These are phyloP conservation scores for Teunomyces panamensis DNA, from an alignment of 805 yeast species.

Conservation along the genomic window DNA sequence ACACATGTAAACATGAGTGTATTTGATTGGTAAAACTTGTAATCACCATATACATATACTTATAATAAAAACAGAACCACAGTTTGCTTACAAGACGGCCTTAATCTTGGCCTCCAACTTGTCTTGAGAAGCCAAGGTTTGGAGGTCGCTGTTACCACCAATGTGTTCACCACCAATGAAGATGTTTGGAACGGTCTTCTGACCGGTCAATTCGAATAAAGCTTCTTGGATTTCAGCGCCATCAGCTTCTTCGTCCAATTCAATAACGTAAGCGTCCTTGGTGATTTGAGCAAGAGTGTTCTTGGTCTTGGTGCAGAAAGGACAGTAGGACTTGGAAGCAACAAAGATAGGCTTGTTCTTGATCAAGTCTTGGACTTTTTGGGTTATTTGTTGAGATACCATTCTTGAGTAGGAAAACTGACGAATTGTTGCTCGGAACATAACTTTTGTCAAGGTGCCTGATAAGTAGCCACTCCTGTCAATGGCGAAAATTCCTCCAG, in stretches of 20 bases:
- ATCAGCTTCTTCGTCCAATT: constrained; percentile 56
- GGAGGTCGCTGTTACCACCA: constrained; percentile 93
- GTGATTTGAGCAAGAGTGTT: constrained; percentile 38
- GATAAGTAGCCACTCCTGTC: neutral
- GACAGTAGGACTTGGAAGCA: constrained; percentile 65
- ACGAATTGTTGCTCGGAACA: constrained; percentile 1
- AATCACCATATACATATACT: neutral
- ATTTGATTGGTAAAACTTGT: too few species aligned
- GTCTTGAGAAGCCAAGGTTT: constrained; percentile 62
- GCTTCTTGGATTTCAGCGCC: constrained; percentile 84
- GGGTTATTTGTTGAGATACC: constrained; percentile 58
- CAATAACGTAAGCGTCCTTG: constrained; percentile 50
- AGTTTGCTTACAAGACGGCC: constrained; percentile 30
- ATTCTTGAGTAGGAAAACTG: constrained; percentile 32
- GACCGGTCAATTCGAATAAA: constrained; percentile 74
- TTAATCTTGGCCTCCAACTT: constrained; percentile 47
- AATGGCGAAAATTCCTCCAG: too few species aligned
- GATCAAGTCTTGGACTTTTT: constrained; percentile 63
- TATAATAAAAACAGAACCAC: neutral
- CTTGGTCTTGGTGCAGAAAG: constrained; percentile 44
- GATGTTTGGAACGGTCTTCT: constrained; percentile 89
- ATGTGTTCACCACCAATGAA: constrained; percentile 89
- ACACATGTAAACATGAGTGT: too few species aligned
- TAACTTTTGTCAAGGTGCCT: neutral
- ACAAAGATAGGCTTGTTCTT: constrained; percentile 66